Base-by-base conservation (phyloP, 164 flowering plant genomes). In the Stephania cephalantha region DNA sequence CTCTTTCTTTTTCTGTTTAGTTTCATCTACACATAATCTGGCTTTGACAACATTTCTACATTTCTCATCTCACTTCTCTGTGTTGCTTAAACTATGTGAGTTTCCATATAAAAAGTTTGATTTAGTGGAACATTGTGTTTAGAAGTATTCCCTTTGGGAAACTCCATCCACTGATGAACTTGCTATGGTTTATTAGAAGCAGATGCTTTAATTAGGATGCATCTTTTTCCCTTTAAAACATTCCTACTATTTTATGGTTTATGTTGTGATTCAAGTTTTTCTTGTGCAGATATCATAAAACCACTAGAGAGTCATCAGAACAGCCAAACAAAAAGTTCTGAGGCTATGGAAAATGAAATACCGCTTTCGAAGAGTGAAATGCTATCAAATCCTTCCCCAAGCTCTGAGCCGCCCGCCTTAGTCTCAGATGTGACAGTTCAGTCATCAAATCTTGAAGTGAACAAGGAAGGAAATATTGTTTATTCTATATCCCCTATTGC, bases 281-380 rank as follows among this genome's bases (percentile, higher is more conserved):
- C 50, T 42, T 67, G 12, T 77, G 77, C 78, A 83, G 85, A 69
- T 77, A 46, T 55, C 4, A 50, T 63, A 71, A 68, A 76, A 55
- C 15, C 64, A 31, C 44, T 22, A 13, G 65, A 29, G 67, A 58
- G 75, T 73, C 13, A 53, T 13, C 25, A 68, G 9, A 45, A 42
- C 67, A 66, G 30, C 74, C 76, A 48, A 77, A 25, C 78, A 45
- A 74, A 72, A 77, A 72, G 73, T 74, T 72, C 79, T 29, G 75
- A 76, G 68, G 77, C 42, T 69, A 29, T 30, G 22, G 68, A 76
- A 55, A 58, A 69, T 58, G 5, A 20, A 12, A 30, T 73, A 12
- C 11, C 42, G 71, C 68, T 66, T 55, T 42, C 77, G 72, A 79
- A 46, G 35, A 69, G 3, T 64, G 72, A 11, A 4, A 48, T 8